Evolutionary conservation across 2,329 filamentous ascomycete genomes (phyloP), one percentile per base, ranked within the genome.

Genomic region (Coniella vitis): DNA sequence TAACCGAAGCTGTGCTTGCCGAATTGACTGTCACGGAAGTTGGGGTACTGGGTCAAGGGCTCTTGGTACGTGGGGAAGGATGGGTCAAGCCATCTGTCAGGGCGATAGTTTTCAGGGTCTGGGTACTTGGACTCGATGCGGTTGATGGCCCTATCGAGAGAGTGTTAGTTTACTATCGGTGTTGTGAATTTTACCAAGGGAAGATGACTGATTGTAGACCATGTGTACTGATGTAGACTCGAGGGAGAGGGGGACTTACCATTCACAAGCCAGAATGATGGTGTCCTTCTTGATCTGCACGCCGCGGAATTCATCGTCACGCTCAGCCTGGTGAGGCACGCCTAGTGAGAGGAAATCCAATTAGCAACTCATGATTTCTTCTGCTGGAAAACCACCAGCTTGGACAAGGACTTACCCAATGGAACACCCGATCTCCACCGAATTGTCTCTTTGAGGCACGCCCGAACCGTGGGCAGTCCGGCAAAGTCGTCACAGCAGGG

Each of bases 1-100:
- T 74, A 84, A 22, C 81, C 81, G 57, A 84, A 84, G 0, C 76
- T 81, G 54, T 81, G 76, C 74, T 83, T 79, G 34, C 73, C 74
- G 44, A 47, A 48, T 2, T 67, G 63, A 34, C 73, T 72, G 58
- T 76, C 72, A 55, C 80, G 78, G 59, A 84, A 74, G 61, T 76
- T 81, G 14, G 82, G 81, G 57, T 77, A 83, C 48, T 74, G 72
- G 2, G 74, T 74, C n/a, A 84, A 71, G 0, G 81, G 81, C 58
- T 78, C 79, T 58, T 83, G 76, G 65, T 76, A 84, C 0, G 81
- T 82, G 1, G 81, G 81, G 72, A 75, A 85, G 17, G 66, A 67
- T n/a, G 75, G 64, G 55, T 82, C 75, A 10, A 86, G 70, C 69
- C 78, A 86, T 35, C 81, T 73, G 56, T 83, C 79, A 0, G 82